Base-by-base conservation (phyloP, 805 yeast species). In the Saccharomycopsis vini region DNA sequence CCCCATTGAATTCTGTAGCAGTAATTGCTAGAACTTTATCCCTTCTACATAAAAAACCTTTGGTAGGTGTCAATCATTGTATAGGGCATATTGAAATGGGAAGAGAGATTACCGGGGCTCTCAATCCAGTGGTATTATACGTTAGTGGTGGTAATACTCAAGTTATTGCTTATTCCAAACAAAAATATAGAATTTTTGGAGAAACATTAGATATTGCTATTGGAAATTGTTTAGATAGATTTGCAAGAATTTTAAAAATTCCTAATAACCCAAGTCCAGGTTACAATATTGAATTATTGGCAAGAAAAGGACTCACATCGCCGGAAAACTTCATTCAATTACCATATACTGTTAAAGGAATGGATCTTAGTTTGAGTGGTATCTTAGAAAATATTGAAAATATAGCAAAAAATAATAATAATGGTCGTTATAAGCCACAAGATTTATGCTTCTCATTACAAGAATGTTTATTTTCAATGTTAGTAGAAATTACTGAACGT, bases 51-150 rank as follows among this genome's bases (percentile, higher is more conserved):
- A 59, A 73, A 2, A 64, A 83, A 19, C 97, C 98, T 0, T 61
- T 92, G 26, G 81, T 92, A 5, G 97, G 97, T 0, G 98, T 92
- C 3, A 92, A 92, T 56, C 98, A 92, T 62, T 92, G 99, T 62
- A 77, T 92, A 30, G 99, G 98, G 1, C 99, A 92, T 62, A 92
- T 92, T 49, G 99, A 92, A 60, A 92, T 92, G 99, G 99, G 99
- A 10, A 69, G 99, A 48, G 97, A 90, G 57, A 90, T 92, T 57
- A 92, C 99, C 0, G 94, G 92, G n/a, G 97, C 97, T 0, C 72
- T 70, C n/a, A 90, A 92, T 57, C 99, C 98, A 0, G 97, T 92
- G 39, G 98, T 92, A 7, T 67, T 92, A 42, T 92, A 92, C 56
- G 99, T 92, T 9, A 85, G 95, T 61, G 99, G 99, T 13, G 99